Conservation (phyloP, 2,329 filamentous ascomycete genomes). For the Trichoderma sp. region DNA sequence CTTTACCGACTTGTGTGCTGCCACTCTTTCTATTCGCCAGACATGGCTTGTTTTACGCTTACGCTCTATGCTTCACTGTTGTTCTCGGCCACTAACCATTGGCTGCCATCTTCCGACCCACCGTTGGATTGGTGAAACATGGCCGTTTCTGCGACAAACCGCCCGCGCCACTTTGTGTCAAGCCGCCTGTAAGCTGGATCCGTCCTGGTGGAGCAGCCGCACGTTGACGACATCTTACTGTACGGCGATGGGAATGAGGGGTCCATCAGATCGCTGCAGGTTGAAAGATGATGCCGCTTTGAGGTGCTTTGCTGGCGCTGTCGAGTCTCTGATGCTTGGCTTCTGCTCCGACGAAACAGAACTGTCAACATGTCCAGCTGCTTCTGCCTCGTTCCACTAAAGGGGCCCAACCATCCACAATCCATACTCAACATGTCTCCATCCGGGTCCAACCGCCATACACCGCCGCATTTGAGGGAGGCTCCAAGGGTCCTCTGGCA, state of each 20-base stretch:
- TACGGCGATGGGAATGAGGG: slow-evolving; percentile 7
- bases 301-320: neutral
- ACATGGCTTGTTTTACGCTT: neutral
- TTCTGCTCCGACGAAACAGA: neutral
- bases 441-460: slow-evolving; percentile 10
- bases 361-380: neutral
- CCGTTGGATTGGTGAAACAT: neutral
- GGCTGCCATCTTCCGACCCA: neutral
- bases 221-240: neutral
- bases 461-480: slow-evolving; percentile 8
- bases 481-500: neutral
- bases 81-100: neutral
- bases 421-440: neutral
- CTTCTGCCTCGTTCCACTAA: neutral
- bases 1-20: neutral
- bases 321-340: neutral
- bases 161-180: neutral
- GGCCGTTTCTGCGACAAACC: neutral
- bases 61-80: neutral
- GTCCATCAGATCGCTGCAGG: neutral
- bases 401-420: neutral
- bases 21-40: neutral
- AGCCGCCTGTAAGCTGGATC: neutral
- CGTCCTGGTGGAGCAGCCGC: slow-evolving; percentile 4
- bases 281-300: neutral